A percentile compares a stretch with the other conserved stretches of the same genome.
These are phyloP conservation scores for Pythium rishiriense DNA, from an alignment of 352 stramenopile species.

Conservation along the genomic window DNA sequence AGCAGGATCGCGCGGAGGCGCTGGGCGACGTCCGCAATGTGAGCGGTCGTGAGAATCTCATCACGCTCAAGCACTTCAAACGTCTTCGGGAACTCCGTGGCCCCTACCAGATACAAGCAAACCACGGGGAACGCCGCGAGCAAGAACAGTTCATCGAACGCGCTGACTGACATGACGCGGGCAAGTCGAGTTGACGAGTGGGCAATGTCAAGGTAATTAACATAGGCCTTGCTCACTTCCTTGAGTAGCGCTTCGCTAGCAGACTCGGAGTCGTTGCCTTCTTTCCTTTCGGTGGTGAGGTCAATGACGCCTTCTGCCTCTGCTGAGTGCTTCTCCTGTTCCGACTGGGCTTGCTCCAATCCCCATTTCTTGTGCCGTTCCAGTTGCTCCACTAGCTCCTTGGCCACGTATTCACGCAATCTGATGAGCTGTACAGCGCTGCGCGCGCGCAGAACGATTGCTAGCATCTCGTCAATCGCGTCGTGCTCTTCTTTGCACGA, in stretches of 20 bases:
- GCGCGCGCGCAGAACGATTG: conserved; percentile 43
- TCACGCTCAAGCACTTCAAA: conserved; percentile 10
- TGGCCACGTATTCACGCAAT: conserved; percentile 12
- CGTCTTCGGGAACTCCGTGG: conserved; percentile 6
- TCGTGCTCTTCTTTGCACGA: conserved; percentile 85
- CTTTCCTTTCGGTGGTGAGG: background rate
- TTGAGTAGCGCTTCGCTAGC: conserved; percentile 37
- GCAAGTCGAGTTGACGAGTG: conserved; percentile 39
- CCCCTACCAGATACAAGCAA: conserved; percentile 33
- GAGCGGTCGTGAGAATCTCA: background rate
- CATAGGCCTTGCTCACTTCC: conserved; percentile 61
- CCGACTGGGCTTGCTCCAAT: background rate
- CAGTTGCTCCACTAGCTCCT: conserved; percentile 15
- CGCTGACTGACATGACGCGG: conserved; percentile 22
- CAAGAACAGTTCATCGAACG: conserved; percentile 26
- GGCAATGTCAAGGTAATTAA: conserved; percentile 55
- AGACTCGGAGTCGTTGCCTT: background rate
- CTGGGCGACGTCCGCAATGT: background rate
- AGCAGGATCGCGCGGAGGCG: conserved; percentile 22
- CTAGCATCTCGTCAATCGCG: conserved; percentile 77
- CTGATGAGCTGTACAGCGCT: conserved; percentile 36
- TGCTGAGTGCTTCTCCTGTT: background rate
- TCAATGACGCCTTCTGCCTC: background rate
- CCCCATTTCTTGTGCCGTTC: background rate
- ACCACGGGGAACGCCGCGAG: conserved; percentile 42